Evolutionary conservation across 768 basidiomycete species (phyloP).

Genomic region (Serendipita sp.): DNA sequence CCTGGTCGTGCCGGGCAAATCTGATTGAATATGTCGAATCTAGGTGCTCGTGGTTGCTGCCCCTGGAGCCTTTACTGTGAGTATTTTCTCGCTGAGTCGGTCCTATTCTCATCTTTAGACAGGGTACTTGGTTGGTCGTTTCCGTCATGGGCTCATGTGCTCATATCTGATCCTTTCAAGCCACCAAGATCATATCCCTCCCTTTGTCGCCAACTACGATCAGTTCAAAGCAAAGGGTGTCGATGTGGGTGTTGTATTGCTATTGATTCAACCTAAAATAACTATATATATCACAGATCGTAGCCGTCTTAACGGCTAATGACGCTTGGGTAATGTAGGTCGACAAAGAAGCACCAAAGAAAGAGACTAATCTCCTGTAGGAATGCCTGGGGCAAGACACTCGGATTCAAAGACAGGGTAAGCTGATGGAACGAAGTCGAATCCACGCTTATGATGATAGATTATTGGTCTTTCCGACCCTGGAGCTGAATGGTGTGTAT

Average conservation of each 20-base stretch:
- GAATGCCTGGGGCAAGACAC: background rate
- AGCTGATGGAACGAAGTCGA: background rate
- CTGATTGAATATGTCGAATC: background rate
- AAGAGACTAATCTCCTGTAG: background rate
- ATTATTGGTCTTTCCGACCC: background rate
- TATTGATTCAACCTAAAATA: background rate
- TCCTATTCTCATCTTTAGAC: background rate
- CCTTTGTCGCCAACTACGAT: constrained; percentile 48
- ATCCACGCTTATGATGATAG: background rate
- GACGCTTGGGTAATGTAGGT: constrained; percentile 48
- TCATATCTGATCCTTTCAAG: constrained; percentile 8
- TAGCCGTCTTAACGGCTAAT: constrained; percentile 62
- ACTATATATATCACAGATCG: background rate
- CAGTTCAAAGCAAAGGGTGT: constrained; percentile 66
- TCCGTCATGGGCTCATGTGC: no score
- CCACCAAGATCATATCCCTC: constrained; percentile 28
- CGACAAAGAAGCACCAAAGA: background rate
- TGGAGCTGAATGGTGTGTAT: background rate
- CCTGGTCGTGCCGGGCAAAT: background rate
- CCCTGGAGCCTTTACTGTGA: background rate
- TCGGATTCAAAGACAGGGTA: constrained; percentile 3
- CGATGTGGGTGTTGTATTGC: constrained; percentile 23
- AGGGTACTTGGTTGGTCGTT: background rate
- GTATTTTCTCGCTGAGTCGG: background rate
- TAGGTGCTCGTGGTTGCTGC: background rate